Conservation (phyloP, 2,329 filamentous ascomycete genomes). For the Aspergillus caelatus region DNA sequence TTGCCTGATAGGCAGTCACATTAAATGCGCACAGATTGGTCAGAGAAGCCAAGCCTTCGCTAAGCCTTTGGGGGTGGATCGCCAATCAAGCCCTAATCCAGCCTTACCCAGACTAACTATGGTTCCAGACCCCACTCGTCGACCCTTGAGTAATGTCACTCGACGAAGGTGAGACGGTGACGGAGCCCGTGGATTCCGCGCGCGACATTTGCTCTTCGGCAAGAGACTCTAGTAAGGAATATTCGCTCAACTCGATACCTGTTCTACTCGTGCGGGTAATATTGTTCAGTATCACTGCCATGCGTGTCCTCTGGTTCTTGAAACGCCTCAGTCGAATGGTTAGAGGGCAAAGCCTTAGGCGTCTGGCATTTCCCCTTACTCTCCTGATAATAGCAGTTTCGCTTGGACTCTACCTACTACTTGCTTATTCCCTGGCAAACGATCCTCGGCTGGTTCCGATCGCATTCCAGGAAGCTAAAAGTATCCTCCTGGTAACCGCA, state of each 20-base stretch:
- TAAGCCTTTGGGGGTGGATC: neutral
- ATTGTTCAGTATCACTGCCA: neutral
- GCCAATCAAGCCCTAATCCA: neutral
- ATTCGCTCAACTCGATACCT: neutral
- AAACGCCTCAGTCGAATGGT: neutral
- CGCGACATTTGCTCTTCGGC: neutral
- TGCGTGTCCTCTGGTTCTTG: neutral
- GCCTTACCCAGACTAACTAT: neutral
- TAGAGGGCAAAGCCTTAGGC: too few relatives aligned
- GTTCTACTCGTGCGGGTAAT: neutral
- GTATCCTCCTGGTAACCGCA: conserved; percentile 45
- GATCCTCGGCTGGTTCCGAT: conserved; percentile 43
- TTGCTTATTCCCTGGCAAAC: conserved; percentile 40
- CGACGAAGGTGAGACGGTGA: neutral
- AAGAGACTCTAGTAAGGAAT: neutral
- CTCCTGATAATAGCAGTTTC: neutral
- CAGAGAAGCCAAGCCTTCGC: neutral
- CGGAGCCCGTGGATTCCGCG: neutral
- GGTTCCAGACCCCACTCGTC: neutral
- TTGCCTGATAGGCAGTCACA: neutral
- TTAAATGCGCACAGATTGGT: neutral
- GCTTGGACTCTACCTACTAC: conserved; percentile 33
- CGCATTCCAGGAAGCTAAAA: conserved; percentile 37
- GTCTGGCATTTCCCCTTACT: neutral
- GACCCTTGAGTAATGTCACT: neutral